phyloP scores from a whole-genome alignment of 2,329 filamentous ascomycete genomes.

The Nigrospora osmanthi region DNA sequence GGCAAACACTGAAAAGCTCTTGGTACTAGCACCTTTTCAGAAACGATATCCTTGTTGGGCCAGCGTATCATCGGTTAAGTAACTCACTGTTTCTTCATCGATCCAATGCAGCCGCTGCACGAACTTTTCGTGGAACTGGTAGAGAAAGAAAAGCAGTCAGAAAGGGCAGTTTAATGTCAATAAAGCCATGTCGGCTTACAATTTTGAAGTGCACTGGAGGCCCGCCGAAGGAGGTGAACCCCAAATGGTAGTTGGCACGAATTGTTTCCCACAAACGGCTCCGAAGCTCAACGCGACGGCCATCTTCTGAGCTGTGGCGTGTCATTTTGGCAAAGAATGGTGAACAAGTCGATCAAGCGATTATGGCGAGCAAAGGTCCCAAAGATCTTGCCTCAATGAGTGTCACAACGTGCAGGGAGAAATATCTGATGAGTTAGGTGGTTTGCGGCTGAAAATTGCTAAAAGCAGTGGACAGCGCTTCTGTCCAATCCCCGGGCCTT shows the following conservation, averaged over 20 bases:
- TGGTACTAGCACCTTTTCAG: constrained; percentile 54
- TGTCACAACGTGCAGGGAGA: too few species aligned
- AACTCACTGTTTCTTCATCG: constrained; percentile 55
- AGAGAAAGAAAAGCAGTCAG: not conserved
- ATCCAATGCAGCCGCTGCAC: constrained; percentile 56
- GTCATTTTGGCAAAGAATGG: too few species aligned
- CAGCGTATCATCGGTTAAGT: not conserved
- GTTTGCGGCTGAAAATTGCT: too few species aligned
- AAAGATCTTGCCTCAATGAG: too few species aligned
- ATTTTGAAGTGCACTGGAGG: constrained; percentile 66
- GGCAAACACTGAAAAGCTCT: constrained; percentile 63
- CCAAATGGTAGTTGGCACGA: constrained; percentile 45
- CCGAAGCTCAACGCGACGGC: too few species aligned
- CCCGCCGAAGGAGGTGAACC: constrained; percentile 59
- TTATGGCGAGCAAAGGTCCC: too few species aligned
- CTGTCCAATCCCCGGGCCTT: too few species aligned
- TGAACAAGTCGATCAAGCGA: too few species aligned
- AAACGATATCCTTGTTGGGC: not conserved
- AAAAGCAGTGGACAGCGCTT: too few species aligned
- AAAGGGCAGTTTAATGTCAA: not conserved
- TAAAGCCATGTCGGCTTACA: constrained; percentile 16
- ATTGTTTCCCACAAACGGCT: not conserved
- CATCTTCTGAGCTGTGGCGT: too few species aligned
- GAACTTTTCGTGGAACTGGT: constrained; percentile 50
- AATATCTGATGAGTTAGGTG: too few species aligned